Evolutionary conservation across 208 protist genomes (phyloP).

Genomic region (Acanthamoeba royreba): DNA sequence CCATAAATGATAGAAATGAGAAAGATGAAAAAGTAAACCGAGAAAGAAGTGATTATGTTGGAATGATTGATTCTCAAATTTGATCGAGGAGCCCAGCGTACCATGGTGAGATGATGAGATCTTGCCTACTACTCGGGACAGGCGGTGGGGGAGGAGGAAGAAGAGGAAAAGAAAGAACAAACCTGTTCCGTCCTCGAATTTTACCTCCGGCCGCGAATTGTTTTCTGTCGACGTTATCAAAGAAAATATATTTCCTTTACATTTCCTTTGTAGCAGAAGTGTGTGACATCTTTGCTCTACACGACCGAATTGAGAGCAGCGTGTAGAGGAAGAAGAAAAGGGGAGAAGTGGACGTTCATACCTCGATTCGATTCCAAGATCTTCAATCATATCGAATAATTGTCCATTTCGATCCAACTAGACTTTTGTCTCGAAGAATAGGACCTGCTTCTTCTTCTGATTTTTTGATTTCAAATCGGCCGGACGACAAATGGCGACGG

Average conservation of each 20-base stretch:
- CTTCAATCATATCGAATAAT: too few species aligned
- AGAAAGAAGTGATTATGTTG: not conserved
- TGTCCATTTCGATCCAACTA: too few species aligned
- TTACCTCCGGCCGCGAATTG: not conserved
- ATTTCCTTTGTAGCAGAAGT: too few species aligned
- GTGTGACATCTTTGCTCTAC: too few species aligned
- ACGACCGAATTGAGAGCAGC: too few species aligned
- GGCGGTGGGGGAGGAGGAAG: slow-evolving; percentile 1
- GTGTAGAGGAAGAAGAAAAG: too few species aligned
- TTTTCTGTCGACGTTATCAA: not conserved
- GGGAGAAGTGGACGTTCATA: too few species aligned
- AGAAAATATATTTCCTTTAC: too few species aligned
- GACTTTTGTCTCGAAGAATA: too few species aligned
- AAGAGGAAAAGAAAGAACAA: not conserved
- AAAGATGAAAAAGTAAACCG: not conserved
- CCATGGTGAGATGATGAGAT: not conserved
- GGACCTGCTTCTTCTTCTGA: not conserved
- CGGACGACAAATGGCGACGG: not conserved
- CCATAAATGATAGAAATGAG: not conserved
- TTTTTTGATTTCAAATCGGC: not conserved
- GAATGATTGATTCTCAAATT: not conserved
- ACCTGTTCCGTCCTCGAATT: not conserved
- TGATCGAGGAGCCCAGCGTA: not conserved
- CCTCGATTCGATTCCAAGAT: too few species aligned
- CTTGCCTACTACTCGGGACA: too few species aligned